A percentile compares a stretch with the other conserved stretches of the same genome.
These are phyloP conservation scores for Ophiostoma himal-ulmi DNA, from an alignment of 2,329 filamentous ascomycete genomes.

Conservation along the genomic window DNA sequence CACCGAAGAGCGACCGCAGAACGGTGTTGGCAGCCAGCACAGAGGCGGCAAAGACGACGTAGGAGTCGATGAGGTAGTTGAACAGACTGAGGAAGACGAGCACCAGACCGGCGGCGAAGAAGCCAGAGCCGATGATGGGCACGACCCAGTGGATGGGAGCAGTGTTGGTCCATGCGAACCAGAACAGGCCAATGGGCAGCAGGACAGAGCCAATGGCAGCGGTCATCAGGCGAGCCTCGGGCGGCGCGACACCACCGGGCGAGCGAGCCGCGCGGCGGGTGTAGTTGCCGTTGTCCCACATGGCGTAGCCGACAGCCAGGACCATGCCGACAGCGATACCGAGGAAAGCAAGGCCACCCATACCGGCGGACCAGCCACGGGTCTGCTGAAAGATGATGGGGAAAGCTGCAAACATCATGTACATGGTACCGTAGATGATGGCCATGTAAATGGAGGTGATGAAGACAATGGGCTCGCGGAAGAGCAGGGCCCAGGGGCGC, in stretches of 20 bases:
- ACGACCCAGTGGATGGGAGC: conserved; percentile 36
- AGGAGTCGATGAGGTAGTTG: conserved; percentile 64
- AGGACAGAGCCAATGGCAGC: conserved; percentile 57
- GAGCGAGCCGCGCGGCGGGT: conserved; percentile 38
- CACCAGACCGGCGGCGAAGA: conserved; percentile 45
- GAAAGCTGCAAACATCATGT: conserved; percentile 56
- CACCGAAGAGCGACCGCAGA: conserved; percentile 65
- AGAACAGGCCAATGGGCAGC: conserved; percentile 60
- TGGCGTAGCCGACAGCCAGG: conserved; percentile 49
- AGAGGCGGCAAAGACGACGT: conserved; percentile 71
- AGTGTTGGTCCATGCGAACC: conserved; percentile 62
- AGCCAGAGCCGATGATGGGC: conserved; percentile 35
- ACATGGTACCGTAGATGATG: conserved; percentile 53
- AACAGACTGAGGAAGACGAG: conserved; percentile 60
- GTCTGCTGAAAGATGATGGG: conserved; percentile 59
- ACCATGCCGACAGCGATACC: conserved; percentile 64
- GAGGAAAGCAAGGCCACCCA: conserved; percentile 60
- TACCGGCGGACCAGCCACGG: conserved; percentile 54
- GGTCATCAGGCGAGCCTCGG: conserved; percentile 59
- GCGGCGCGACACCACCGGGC: conserved; percentile 51
- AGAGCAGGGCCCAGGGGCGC: conserved; percentile 63
- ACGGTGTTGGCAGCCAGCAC: conserved; percentile 68
- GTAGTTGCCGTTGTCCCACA: conserved; percentile 53
- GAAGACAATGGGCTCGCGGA: conserved; percentile 64
- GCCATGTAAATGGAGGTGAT: conserved; percentile 62